Evolutionary conservation across 1,139 yeast species (phyloP).

Genomic region (Geotrichum fermentans): DNA sequence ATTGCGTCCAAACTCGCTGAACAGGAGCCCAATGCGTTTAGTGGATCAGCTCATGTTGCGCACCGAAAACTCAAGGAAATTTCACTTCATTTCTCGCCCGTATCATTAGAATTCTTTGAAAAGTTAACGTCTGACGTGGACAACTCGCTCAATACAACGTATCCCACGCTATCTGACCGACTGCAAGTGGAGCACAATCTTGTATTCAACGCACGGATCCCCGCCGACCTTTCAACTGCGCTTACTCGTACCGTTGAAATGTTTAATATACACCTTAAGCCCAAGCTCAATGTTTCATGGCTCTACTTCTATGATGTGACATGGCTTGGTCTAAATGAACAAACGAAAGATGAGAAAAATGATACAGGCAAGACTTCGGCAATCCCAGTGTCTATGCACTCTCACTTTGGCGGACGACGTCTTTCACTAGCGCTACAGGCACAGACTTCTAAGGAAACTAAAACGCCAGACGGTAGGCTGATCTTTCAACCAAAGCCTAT

Average conservation of each 20-base stretch:
- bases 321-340: constrained; percentile 58
- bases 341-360: constrained; percentile 21
- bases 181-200: constrained; percentile 58
- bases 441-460: not conserved
- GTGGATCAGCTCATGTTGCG: constrained; percentile 29
- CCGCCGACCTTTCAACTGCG: constrained; percentile 44
- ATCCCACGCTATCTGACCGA: constrained; percentile 24
- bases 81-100: constrained; percentile 48
- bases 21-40: constrained; percentile 24
- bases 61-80: constrained; percentile 45
- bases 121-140: constrained; percentile 55
- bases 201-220: constrained; percentile 57
- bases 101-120: constrained; percentile 58
- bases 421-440: not conserved
- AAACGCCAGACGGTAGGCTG: not conserved
- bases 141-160: constrained; percentile 34
- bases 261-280: constrained; percentile 30
- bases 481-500: not conserved
- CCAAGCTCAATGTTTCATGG: constrained; percentile 38
- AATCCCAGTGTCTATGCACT: not conserved
- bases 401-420: not conserved
- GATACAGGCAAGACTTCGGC: not conserved
- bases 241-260: constrained; percentile 37
- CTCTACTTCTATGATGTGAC: constrained; percentile 63
- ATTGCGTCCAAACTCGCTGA: constrained; percentile 40